Evolutionary conservation across 1,284 basidiomycete species (phyloP).

Genomic region (Apiotrichum montevideense): DNA sequence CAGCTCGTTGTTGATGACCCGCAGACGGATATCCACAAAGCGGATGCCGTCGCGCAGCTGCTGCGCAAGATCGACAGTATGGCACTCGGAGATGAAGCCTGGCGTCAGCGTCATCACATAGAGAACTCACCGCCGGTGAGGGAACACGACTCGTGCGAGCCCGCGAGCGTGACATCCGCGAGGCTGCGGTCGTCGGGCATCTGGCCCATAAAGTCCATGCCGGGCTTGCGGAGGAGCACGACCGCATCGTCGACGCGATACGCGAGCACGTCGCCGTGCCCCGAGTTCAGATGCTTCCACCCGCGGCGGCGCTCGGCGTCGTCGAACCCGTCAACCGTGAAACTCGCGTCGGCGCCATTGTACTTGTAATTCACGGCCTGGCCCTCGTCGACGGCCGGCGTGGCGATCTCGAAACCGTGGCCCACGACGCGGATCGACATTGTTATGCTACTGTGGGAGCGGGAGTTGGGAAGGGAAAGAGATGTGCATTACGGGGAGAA

Average conservation of each 20-base stretch:
- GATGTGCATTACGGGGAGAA: neutral
- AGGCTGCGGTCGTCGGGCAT: constrained; percentile 16
- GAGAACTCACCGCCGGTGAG: constrained; percentile 8
- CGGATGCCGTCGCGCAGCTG: constrained; percentile 56
- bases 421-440: constrained; percentile 12
- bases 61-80: constrained; percentile 33
- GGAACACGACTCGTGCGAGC: constrained; percentile 14
- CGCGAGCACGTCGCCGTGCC: neutral
- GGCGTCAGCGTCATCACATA: neutral
- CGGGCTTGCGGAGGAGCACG: constrained; percentile 8
- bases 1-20: constrained; percentile 55
- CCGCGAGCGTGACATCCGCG: constrained; percentile 14
- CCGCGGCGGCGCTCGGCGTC: constrained; percentile 10
- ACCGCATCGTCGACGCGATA: constrained; percentile 9
- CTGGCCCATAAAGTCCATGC: constrained; percentile 6
- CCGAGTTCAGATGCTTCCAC: constrained; percentile 10
- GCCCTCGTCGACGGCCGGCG: constrained; percentile 11
- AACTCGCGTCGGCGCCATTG: constrained; percentile 4
- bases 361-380: constrained; percentile 8
- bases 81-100: constrained; percentile 42
- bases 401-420: constrained; percentile 12
- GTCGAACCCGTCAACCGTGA: constrained; percentile 1
- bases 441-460: neutral
- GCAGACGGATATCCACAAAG: constrained; percentile 71
- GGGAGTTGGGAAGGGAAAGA: neutral